phyloP scores from a whole-genome alignment of 2,329 filamentous ascomycete genomes.

The Ascochyta rabiei region DNA sequence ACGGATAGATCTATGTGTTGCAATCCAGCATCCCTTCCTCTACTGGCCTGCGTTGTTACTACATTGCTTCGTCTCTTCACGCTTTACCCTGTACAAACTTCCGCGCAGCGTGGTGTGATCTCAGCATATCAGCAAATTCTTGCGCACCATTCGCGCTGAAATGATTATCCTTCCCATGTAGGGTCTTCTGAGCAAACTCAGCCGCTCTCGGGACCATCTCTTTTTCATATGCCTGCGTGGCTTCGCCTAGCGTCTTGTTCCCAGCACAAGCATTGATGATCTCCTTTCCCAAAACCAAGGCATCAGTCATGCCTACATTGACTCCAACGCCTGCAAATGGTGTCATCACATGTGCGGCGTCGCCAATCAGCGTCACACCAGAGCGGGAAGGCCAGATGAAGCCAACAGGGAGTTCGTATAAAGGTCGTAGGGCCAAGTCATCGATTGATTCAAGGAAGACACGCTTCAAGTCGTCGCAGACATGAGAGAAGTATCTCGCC shows the following conservation, averaged over 20 bases:
- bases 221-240: constrained; percentile 29
- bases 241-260: constrained; percentile 29
- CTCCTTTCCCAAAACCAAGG: constrained; percentile 53
- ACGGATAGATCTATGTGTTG: not conserved
- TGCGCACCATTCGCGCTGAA: constrained; percentile 27
- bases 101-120: constrained; percentile 1
- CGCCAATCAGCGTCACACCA: constrained; percentile 63
- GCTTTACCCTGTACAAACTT: not conserved
- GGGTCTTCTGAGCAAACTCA: constrained; percentile 26
- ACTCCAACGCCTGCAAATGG: constrained; percentile 66
- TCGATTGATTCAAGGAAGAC: constrained; percentile 29
- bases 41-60: not conserved
- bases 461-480: constrained; percentile 44
- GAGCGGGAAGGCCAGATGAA: constrained; percentile 57
- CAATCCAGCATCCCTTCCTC: not conserved
- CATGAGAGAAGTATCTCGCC: constrained; percentile 28
- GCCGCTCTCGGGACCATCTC: constrained; percentile 34
- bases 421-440: constrained; percentile 29
- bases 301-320: constrained; percentile 63
- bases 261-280: constrained; percentile 25
- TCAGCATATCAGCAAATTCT: constrained; percentile 32
- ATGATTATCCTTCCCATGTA: constrained; percentile 27
- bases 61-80: not conserved
- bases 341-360: constrained; percentile 66
- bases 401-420: constrained; percentile 62